These are phyloP conservation scores for Metschnikowia amazonensis DNA, from an alignment of 805 yeast species.

Conservation along the genomic window DNA sequence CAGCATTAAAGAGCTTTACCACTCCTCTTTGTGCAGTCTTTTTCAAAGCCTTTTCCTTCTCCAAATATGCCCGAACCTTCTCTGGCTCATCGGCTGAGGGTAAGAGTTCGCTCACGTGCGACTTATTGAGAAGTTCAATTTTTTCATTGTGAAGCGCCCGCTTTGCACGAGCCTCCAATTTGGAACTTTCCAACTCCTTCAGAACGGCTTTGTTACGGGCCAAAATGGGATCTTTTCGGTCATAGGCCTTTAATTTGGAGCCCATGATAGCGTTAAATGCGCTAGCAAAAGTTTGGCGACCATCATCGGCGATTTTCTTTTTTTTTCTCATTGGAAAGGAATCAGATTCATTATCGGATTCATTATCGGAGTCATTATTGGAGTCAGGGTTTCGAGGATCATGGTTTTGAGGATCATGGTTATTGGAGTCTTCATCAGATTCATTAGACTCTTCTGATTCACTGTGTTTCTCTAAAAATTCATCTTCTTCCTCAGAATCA, in stretches of 20 bases:
- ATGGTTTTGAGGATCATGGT: no score
- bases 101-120: slow-evolving; percentile 63
- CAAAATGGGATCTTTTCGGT: slow-evolving; percentile 84
- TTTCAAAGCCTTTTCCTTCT: slow-evolving; percentile 63
- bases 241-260: slow-evolving; percentile 84
- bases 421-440: no score
- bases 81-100: slow-evolving; percentile 57
- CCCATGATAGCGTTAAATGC: slow-evolving; percentile 83
- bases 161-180: slow-evolving; percentile 80
- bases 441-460: no score
- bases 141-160: slow-evolving; percentile 67
- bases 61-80: slow-evolving; percentile 55
- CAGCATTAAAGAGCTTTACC: slow-evolving; percentile 77
- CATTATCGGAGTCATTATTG: slow-evolving; percentile 12
- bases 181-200: slow-evolving; percentile 73
- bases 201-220: slow-evolving; percentile 72
- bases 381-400: no score
- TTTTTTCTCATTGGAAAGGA: slow-evolving; percentile 49
- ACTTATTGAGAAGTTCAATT: slow-evolving; percentile 59
- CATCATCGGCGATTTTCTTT: slow-evolving; percentile 58
- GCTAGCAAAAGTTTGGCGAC: slow-evolving; percentile 70
- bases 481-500: slow-evolving; percentile 11
- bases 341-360: slow-evolving; percentile 18
- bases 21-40: slow-evolving; percentile 89
- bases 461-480: background rate